phyloP scores from a whole-genome alignment of 108 stramenopile genomes.

The Nitzschia putrida region DNA sequence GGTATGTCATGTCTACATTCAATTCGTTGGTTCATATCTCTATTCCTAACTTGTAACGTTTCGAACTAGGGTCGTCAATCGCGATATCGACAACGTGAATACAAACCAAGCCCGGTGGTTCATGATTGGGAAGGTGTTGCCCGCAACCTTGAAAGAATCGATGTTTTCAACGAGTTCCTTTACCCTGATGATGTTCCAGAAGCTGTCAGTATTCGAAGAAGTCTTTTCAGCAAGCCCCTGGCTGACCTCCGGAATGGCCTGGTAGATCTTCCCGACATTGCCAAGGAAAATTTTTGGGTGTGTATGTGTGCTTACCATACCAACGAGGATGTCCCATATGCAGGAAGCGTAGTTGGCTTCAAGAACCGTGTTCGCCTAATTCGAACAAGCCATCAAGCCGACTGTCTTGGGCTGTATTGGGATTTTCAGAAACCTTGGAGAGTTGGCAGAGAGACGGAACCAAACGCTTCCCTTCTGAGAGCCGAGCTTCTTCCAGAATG shows the following conservation, averaged over 20 bases:
- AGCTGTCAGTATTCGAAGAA: too few species aligned
- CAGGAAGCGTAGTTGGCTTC: slow-evolving; percentile 15
- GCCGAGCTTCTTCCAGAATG: slow-evolving; percentile 72
- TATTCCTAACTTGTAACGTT: background rate
- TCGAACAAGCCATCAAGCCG: slow-evolving; percentile 52
- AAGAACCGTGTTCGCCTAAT: slow-evolving; percentile 58
- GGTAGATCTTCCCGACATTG: too few species aligned
- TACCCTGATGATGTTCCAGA: too few species aligned
- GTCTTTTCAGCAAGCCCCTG: too few species aligned
- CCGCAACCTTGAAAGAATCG: slow-evolving; percentile 15
- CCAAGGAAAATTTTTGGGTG: too few species aligned
- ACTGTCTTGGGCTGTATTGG: slow-evolving; percentile 56
- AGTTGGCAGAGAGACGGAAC: slow-evolving; percentile 12
- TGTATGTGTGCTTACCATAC: too few species aligned
- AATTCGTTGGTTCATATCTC: background rate
- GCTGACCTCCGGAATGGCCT: too few species aligned
- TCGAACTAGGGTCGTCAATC: slow-evolving; percentile 16
- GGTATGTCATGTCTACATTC: slow-evolving; percentile 21
- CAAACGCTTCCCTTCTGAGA: slow-evolving; percentile 29
- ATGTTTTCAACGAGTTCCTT: slow-evolving; percentile 20
- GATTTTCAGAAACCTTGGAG: slow-evolving; percentile 55
- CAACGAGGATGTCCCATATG: too few species aligned
- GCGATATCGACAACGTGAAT: slow-evolving; percentile 27
- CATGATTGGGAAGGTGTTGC: slow-evolving; percentile 42
- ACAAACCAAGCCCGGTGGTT: slow-evolving; percentile 59